phyloP scores from a whole-genome alignment of 2,329 filamentous ascomycete species.

The Aspergillus amoenus region DNA sequence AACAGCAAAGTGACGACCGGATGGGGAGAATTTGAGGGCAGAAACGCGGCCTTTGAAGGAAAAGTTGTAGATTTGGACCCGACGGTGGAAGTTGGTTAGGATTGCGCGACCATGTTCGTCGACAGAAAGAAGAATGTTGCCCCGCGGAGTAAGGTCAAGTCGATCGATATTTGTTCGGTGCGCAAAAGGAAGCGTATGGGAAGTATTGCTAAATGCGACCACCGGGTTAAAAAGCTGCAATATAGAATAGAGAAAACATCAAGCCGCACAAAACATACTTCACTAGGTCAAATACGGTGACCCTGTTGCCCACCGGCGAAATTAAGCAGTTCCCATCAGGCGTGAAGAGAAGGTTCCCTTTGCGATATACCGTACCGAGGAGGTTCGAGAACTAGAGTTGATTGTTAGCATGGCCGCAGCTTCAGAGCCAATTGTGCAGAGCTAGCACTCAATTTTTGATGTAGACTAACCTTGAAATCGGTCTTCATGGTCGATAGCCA shows the following conservation, averaged over 20 bases:
- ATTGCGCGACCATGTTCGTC: slow-evolving; percentile 95
- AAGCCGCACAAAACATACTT: slow-evolving; percentile 60
- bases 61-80: slow-evolving; percentile 89
- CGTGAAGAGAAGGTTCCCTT: slow-evolving; percentile 95
- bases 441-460: neutral
- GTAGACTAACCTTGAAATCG: slow-evolving; percentile 77
- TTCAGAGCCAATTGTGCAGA: neutral
- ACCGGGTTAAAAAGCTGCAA: slow-evolving; percentile 5
- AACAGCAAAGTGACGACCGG: slow-evolving; percentile 85
- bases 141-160: slow-evolving; percentile 82
- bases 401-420: neutral
- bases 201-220: slow-evolving; percentile 35
- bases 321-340: slow-evolving; percentile 94
- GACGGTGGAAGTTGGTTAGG: slow-evolving; percentile 82
- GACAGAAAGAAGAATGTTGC: slow-evolving; percentile 87
- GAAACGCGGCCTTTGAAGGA: slow-evolving; percentile 85
- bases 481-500: slow-evolving; percentile 75
- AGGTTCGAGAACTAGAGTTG: slow-evolving; percentile 84
- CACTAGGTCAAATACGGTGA: slow-evolving; percentile 93
- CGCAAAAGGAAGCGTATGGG: slow-evolving; percentile 65
- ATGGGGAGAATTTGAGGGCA: slow-evolving; percentile 85
- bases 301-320: slow-evolving; percentile 93
- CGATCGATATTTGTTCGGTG: slow-evolving; percentile 91
- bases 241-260: neutral
- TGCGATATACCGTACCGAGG: slow-evolving; percentile 95